Conservation (phyloP, 805 yeast species). For the Scheffersomyces stipitis region DNA sequence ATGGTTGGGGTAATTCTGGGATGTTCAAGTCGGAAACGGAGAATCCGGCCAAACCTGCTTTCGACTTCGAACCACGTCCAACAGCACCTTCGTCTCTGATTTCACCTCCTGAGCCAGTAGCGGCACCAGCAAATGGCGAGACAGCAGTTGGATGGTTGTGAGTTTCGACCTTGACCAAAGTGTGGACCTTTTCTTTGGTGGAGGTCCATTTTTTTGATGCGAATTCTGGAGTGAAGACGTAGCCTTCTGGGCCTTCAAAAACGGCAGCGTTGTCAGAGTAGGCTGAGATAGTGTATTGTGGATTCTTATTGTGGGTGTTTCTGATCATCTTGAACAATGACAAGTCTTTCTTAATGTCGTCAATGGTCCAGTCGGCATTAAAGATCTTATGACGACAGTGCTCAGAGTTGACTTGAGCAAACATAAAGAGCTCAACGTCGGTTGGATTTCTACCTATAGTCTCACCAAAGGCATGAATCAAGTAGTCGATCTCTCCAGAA, state of each 20-base stretch:
- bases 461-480: constrained; percentile 76
- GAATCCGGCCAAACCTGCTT: constrained; percentile 94
- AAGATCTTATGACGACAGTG: constrained; percentile 99
- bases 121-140: constrained; percentile 98
- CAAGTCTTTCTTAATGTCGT: constrained; percentile 68
- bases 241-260: constrained; percentile 78
- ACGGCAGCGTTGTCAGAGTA: constrained; percentile 98
- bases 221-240: constrained; percentile 75
- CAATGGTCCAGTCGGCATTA: constrained; percentile 98
- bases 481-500: constrained; percentile 86
- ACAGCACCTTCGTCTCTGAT: constrained; percentile 99
- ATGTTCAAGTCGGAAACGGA: constrained; percentile 87
- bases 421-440: constrained; percentile 97
- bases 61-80: constrained; percentile 96
- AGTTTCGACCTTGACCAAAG: constrained; percentile 94
- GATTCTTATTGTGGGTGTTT: constrained; percentile 81
- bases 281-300: constrained; percentile 85
- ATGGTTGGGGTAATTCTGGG: constrained; percentile 85
- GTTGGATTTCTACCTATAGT: constrained; percentile 86
- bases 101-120: constrained; percentile 99
- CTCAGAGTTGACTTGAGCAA: constrained; percentile 98
- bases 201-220: constrained; percentile 71
- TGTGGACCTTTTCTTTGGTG: constrained; percentile 75
- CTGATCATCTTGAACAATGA: constrained; percentile 93
- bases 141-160: constrained; percentile 99